Evolutionary conservation across 192 early-diverging fungal species (phyloP).

Genomic region (Lunasporangiospora selenospora): DNA sequence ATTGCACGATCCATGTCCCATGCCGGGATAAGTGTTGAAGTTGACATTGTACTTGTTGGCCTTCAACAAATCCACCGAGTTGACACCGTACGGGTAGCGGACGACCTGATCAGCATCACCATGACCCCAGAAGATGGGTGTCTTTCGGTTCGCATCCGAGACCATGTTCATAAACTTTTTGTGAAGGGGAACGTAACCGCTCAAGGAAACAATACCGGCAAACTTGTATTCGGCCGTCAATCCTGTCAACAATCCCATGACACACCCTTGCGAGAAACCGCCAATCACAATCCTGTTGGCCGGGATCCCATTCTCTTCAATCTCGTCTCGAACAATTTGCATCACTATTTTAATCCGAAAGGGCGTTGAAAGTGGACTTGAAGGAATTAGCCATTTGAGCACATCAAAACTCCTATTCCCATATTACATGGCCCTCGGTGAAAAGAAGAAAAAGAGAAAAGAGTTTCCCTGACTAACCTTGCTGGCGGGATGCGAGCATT

Average conservation of each 20-base stretch:
- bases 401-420: too few relatives aligned
- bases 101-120: constrained; percentile 81
- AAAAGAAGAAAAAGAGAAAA: too few relatives aligned
- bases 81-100: constrained; percentile 72
- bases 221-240: constrained; percentile 70
- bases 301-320: constrained; percentile 75
- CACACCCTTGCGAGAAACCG: constrained; percentile 94
- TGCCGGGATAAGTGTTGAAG: constrained; percentile 80
- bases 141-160: constrained; percentile 66
- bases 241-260: constrained; percentile 73
- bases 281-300: constrained; percentile 88
- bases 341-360: too few relatives aligned
- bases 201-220: constrained; percentile 57
- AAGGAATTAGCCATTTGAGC: too few relatives aligned
- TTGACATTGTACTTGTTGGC: constrained; percentile 65
- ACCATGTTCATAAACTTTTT: constrained; percentile 58
- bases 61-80: constrained; percentile 67
- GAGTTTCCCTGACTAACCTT: too few relatives aligned
- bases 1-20: constrained; percentile 75
- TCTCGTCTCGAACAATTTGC: constrained; percentile 67
- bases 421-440: too few relatives aligned
- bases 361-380: too few relatives aligned
- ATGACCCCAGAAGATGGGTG: constrained; percentile 88
- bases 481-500: constrained; percentile 53
- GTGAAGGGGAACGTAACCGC: constrained; percentile 80